phyloP scores from a whole-genome alignment of 2,329 filamentous ascomycete species.

The Fusarium fujikuroi region DNA sequence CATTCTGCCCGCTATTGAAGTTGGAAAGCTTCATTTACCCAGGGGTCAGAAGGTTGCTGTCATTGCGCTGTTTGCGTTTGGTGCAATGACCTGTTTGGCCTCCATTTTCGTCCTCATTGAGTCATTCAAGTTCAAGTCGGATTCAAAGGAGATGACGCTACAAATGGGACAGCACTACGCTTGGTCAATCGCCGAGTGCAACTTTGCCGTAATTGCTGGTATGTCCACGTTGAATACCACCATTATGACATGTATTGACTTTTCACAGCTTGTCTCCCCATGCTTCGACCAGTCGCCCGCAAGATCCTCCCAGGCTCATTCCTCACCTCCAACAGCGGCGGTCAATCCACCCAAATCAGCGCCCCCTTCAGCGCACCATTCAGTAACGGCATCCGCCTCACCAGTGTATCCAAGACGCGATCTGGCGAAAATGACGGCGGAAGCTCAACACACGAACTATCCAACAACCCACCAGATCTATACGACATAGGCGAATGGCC shows the following conservation, averaged over 20 bases:
- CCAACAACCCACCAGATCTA: conserved; percentile 14
- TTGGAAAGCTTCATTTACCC: conserved; percentile 46
- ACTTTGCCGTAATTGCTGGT: conserved; percentile 46
- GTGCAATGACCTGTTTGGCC: conserved; percentile 43
- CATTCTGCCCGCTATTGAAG: conserved; percentile 46
- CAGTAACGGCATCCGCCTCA: conserved; percentile 32
- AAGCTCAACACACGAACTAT: conserved; percentile 31
- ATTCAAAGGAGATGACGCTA: conserved; percentile 39
- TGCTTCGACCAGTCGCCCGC: conserved; percentile 37
- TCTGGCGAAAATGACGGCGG: conserved; percentile 22
- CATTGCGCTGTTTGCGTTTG: conserved; percentile 45
- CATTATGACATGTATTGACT: neutral
- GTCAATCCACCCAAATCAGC: conserved; percentile 18
- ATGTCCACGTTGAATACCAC: neutral
- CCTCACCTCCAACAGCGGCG: conserved; percentile 24
- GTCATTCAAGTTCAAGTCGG: conserved; percentile 36
- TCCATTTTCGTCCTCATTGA: conserved; percentile 44
- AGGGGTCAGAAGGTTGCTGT: conserved; percentile 45
- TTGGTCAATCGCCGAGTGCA: conserved; percentile 47
- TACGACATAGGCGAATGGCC: conserved; percentile 27
- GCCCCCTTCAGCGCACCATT: conserved; percentile 17
- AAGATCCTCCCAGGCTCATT: conserved; percentile 35
- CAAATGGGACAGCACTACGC: conserved; percentile 43
- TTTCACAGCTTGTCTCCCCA: conserved; percentile 33
- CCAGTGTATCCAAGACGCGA: conserved; percentile 20